Conservation (phyloP, 495 filamentous ascomycete genomes). For the Xylaria nigripes region DNA sequence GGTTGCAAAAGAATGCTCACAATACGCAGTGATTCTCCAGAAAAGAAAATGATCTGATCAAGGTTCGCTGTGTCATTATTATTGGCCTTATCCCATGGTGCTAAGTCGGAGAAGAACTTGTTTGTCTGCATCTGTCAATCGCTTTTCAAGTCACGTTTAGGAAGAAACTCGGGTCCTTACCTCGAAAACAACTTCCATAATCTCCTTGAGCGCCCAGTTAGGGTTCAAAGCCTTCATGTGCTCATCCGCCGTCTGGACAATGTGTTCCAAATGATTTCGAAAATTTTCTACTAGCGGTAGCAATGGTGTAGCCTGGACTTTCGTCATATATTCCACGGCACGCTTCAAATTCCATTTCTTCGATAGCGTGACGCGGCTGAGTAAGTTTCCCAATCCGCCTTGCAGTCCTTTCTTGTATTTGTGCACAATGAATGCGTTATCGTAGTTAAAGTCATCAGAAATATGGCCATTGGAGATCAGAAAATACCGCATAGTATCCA, state of each 20-base stretch:
- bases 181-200: constrained; percentile 55
- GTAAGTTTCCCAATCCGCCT: constrained; percentile 68
- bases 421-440: constrained; percentile 63
- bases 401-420: constrained; percentile 74
- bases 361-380: constrained; percentile 56
- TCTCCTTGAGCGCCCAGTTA: constrained; percentile 53
- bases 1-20: constrained; percentile 80
- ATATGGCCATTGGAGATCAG: constrained; percentile 71
- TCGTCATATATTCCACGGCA: constrained; percentile 40
- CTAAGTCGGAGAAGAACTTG: constrained; percentile 48
- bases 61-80: constrained; percentile 6
- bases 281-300: not conserved
- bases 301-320: not conserved
- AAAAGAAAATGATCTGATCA: constrained; percentile 53
- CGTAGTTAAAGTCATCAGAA: constrained; percentile 69
- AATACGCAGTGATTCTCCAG: constrained; percentile 72
- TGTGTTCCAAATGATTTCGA: not conserved
- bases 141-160: not conserved
- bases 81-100: constrained; percentile 30
- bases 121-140: constrained; percentile 52
- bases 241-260: constrained; percentile 29
- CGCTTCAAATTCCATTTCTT: constrained; percentile 57
- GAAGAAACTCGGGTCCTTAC: constrained; percentile 22
- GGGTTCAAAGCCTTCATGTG: constrained; percentile 61
- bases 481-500: constrained; percentile 84